These are phyloP conservation scores for Penicillium sp. DNA, from an alignment of 2,329 filamentous ascomycete species.

Conservation along the genomic window DNA sequence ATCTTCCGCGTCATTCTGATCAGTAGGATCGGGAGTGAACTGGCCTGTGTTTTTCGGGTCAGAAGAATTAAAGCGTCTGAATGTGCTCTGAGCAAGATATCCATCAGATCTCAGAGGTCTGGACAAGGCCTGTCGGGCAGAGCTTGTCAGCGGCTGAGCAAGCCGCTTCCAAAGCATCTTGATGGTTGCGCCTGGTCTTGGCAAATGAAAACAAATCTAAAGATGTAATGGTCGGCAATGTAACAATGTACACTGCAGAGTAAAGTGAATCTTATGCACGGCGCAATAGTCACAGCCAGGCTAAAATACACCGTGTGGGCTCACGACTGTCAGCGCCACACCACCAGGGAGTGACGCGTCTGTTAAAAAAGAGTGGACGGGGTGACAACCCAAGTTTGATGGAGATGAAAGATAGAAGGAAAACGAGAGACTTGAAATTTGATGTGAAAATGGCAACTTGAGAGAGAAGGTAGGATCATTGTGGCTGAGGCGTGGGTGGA, in stretches of 20 bases:
- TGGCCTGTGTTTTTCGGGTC: constrained; percentile 20
- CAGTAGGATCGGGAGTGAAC: constrained; percentile 27
- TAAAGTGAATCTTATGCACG: constrained; percentile 2
- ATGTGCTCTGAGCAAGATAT: constrained; percentile 10
- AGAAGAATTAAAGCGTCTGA: constrained; percentile 26
- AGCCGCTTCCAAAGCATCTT: constrained; percentile 29
- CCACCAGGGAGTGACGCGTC: constrained; percentile 15
- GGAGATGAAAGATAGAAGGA: constrained; percentile 6
- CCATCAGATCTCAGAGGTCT: constrained; percentile 11
- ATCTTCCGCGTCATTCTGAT: constrained; percentile 32
- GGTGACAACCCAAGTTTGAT: constrained; percentile 7
- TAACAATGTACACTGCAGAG: neutral
- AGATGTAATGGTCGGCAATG: neutral
- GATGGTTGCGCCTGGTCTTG: constrained; percentile 2
- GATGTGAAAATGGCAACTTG: neutral
- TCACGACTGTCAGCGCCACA: constrained; percentile 10
- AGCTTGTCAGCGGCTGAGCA: constrained; percentile 20
- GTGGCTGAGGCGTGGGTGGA: constrained; percentile 22
- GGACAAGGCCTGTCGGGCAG: constrained; percentile 18
- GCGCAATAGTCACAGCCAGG: constrained; percentile 3
- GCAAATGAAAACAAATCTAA: neutral
- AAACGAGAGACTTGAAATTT: constrained; percentile 16
- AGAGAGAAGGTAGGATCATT: constrained; percentile 2
- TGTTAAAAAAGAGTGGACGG: constrained; percentile 15
- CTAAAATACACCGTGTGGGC: constrained; percentile 1